Percentiles rank a stretch among this genome's conserved stretches.
phyloP scores from a whole-genome alignment of 441 rosid genomes.

The Flueggea neowawraea region DNA sequence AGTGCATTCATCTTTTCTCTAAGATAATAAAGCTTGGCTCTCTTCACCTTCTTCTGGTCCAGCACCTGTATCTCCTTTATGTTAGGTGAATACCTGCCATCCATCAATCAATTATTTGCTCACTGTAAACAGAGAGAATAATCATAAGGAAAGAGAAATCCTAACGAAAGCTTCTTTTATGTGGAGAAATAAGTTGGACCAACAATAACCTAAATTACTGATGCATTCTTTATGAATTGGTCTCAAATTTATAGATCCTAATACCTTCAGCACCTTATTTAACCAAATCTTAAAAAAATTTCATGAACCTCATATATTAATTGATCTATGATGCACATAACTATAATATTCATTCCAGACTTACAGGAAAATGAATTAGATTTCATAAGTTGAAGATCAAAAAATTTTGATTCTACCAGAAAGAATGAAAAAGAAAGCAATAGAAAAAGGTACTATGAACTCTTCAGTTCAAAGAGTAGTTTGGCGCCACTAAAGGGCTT shows the following conservation, averaged over 20 bases:
- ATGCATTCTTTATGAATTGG: not conserved
- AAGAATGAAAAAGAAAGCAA: not conserved
- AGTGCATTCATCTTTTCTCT: conserved; percentile 92
- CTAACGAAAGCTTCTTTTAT: not conserved
- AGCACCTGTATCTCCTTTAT: conserved; percentile 88
- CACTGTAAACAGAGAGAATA: not conserved
- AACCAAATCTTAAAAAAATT: not conserved
- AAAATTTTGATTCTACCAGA: conserved; percentile 2
- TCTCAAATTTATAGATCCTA: not conserved
- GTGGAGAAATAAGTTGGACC: not conserved
- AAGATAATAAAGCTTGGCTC: conserved; percentile 94
- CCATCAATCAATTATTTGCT: conserved; percentile 13
- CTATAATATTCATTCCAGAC: not conserved
- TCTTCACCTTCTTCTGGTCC: conserved; percentile 90
- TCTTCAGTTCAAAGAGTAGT: not conserved
- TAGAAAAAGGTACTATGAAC: not conserved
- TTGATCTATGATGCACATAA: conserved; percentile 2
- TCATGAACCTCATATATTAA: not conserved
- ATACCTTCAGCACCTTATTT: too few species aligned
- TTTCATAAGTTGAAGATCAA: not conserved
- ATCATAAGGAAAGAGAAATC: not conserved
- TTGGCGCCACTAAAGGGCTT: not conserved
- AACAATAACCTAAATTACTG: not conserved
- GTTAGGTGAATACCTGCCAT: conserved; percentile 86
- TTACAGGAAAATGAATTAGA: too few species aligned